Evolutionary conservation across 495 filamentous ascomycete genomes (phyloP), one percentile per base, ranked within the genome.

Genomic region (Parmelia sp.): DNA sequence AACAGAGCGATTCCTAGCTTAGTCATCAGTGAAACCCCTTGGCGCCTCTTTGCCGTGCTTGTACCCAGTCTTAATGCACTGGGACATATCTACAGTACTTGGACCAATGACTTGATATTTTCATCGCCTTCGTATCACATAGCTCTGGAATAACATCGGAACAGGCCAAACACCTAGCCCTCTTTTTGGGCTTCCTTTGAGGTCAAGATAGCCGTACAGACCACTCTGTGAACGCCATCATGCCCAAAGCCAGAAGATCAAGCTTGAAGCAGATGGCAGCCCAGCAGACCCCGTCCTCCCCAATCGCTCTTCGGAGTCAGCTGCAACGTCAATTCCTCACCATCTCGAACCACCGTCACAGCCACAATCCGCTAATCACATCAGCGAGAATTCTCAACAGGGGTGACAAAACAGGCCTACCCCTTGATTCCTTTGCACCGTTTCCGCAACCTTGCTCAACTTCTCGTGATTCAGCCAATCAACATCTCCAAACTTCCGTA

Each of bases 231-330:
- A 47, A 25, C n/a, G 44, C 25, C 4, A 49, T 49, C 23, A 49
- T 5, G 47, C 47, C 25, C 14, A 51, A n/a, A 51, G 47, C 25
- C 25, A 27, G 45, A 49, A 31, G 19, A 63, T 75, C 72, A 83
- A 58, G 92, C 58, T n/a, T 89, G 90, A 66, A 95, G 74, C 42
- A 96, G 80, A 80, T 95, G 90, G 73, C 93, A 97, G 39, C 93
- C 93, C 64, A 97, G 76, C 68, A 93, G 72, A 7, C 93, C 93
- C 69, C 90, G 82, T 12, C 93, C 93, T 56, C 92, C 93, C 93
- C 93, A 97, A 71, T 90, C 78, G 49, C 82, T 81, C 63, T 85
- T 80, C 49, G 93, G 93, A 60, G 78, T 88, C 64, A 97, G 73
- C 60, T 84, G 84, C 62, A 96, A 71, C 27, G 85, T 77, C 58